phyloP scores from a whole-genome alignment of 768 basidiomycete genomes.

The Termitomyces sp. region DNA sequence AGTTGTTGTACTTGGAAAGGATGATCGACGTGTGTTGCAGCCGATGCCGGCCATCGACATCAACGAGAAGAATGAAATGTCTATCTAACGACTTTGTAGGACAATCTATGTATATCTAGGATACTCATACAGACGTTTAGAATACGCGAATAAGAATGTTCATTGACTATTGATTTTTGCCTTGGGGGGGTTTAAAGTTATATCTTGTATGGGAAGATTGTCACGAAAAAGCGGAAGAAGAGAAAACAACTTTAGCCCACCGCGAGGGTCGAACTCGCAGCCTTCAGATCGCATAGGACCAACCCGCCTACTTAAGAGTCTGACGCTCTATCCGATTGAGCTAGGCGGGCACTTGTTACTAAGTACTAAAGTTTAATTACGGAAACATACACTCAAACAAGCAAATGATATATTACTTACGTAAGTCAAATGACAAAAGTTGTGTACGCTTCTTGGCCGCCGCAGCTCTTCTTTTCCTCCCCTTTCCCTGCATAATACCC shows the following conservation, averaged over 20 bases:
- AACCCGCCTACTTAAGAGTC: constrained; percentile 32
- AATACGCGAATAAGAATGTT: neutral
- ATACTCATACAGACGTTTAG: constrained; percentile 4
- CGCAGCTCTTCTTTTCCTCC: neutral
- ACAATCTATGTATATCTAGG: constrained; percentile 3
- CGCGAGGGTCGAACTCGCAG: constrained; percentile 86
- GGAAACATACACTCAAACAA: no score
- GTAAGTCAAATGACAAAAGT: neutral
- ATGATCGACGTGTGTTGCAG: constrained; percentile 28
- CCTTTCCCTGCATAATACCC: constrained; percentile 8
- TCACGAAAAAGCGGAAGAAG: no score
- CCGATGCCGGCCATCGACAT: constrained; percentile 23
- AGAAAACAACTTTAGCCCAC: constrained; percentile 10
- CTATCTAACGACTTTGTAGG: constrained; percentile 6
- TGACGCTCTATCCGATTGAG: constrained; percentile 69
- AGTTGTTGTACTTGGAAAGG: constrained; percentile 84
- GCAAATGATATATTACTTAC: no score
- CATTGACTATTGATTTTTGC: no score
- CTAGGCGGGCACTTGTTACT: constrained; percentile 43
- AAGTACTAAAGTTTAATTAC: no score
- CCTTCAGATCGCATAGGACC: constrained; percentile 54
- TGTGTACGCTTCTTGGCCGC: neutral
- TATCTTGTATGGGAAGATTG: no score
- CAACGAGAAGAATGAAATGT: constrained; percentile 1
- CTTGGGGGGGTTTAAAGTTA: no score